A percentile compares a stretch with the other conserved stretches of the same genome.
Conservation (phyloP, 257 asterid species). For the Ligustrum vulgare region DNA sequence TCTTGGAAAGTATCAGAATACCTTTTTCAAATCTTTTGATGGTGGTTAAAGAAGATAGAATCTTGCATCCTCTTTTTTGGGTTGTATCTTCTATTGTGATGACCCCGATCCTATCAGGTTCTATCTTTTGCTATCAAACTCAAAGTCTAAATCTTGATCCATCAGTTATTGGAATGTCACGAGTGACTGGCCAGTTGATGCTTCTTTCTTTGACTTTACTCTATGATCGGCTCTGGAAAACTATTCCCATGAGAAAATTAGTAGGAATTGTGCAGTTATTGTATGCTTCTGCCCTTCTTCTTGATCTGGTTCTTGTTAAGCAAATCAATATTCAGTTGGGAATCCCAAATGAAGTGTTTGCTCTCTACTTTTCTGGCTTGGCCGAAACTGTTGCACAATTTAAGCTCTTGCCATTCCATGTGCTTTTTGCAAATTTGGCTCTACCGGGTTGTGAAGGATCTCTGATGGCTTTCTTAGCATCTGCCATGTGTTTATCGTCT, state of each 20-base stretch:
- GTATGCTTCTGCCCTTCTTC: constrained; percentile 69
- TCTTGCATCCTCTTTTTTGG: constrained; percentile 64
- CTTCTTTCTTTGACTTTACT: constrained; percentile 59
- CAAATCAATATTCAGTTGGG: constrained; percentile 61
- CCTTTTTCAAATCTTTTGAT: constrained; percentile 58
- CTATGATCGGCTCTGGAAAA: constrained; percentile 57
- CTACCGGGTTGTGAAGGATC: constrained; percentile 83
- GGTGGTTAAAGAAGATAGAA: constrained; percentile 48
- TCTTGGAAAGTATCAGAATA: constrained; percentile 41
- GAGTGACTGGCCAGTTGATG: constrained; percentile 75
- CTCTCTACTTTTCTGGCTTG: constrained; percentile 73
- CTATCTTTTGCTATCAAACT: constrained; percentile 83
- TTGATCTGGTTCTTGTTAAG: constrained; percentile 67
- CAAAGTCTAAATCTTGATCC: constrained; percentile 70
- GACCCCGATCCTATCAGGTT: constrained; percentile 72
- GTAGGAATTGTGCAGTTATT: constrained; percentile 44
- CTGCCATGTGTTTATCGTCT: constrained; percentile 69
- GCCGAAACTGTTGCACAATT: constrained; percentile 79
- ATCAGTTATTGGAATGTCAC: constrained; percentile 73
- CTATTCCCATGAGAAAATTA: constrained; percentile 55
- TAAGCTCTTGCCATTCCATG: constrained; percentile 75
- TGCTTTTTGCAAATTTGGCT: constrained; percentile 74
- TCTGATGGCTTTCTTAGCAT: constrained; percentile 69
- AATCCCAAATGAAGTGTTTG: constrained; percentile 65
- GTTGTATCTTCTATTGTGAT: constrained; percentile 51